These are phyloP conservation scores for Boletus edulis DNA, from an alignment of 768 basidiomycete species.

Conservation along the genomic window DNA sequence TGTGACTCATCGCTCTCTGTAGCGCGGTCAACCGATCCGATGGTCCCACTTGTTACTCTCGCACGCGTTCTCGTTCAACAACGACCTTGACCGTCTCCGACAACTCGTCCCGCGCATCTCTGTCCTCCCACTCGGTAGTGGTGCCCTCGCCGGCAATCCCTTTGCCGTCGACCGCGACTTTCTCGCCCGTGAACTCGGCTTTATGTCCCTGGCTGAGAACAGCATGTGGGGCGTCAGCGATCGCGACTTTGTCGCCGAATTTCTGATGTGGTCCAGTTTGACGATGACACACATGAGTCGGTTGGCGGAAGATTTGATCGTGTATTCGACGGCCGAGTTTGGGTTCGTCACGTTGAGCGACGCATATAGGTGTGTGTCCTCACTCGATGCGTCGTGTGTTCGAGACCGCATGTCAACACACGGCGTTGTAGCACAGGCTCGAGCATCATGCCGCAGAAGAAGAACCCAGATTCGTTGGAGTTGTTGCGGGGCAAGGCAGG, in stretches of 20 bases:
- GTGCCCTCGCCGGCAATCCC: conserved; percentile 95
- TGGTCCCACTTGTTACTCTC: conserved; percentile 98
- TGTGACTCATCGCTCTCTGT: conserved; percentile 1
- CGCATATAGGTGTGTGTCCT: conserved; percentile 78
- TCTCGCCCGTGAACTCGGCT: conserved; percentile 86
- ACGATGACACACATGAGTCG: conserved; percentile 93
- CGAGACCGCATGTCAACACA: neutral
- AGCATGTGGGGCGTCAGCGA: conserved; percentile 97
- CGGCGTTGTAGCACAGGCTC: conserved; percentile 79
- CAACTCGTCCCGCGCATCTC: conserved; percentile 89
- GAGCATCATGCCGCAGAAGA: conserved; percentile 99
- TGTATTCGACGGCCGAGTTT: conserved; percentile 97
- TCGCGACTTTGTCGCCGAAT: conserved; percentile 96
- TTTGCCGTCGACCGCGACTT: conserved; percentile 93
- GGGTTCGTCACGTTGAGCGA: conserved; percentile 95
- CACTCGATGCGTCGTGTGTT: neutral
- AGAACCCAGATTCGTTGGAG: conserved; percentile 96
- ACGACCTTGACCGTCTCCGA: conserved; percentile 81
- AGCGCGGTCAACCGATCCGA: conserved; percentile 98
- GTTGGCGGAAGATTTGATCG: conserved; percentile 92
- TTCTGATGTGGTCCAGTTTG: conserved; percentile 93
- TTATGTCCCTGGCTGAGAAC: conserved; percentile 87
- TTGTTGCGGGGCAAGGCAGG: conserved; percentile 94
- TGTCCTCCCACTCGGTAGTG: conserved; percentile 89
- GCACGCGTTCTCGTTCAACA: conserved; percentile 90